These are phyloP conservation scores for Yamadazyma conglobata DNA, from an alignment of 1,139 yeast genomes.

Conservation along the genomic window DNA sequence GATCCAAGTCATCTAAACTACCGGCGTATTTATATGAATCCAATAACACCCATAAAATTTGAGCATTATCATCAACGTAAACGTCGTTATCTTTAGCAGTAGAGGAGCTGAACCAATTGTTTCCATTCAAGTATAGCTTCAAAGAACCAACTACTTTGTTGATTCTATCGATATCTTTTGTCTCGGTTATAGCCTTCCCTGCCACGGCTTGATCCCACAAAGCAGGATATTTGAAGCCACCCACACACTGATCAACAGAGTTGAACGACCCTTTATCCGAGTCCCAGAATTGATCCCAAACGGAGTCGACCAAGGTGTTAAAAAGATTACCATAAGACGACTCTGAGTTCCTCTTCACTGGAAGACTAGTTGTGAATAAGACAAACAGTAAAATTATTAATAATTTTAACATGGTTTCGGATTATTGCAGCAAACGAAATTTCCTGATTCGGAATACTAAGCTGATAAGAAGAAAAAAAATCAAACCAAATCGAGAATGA, in stretches of 20 bases:
- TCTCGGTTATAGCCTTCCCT: constrained; percentile 17
- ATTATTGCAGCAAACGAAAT: neutral
- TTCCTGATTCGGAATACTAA: neutral
- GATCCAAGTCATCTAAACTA: constrained; percentile 13
- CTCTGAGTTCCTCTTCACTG: neutral
- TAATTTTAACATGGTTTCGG: neutral
- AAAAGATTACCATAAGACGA: neutral
- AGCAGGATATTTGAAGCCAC: constrained; percentile 15
- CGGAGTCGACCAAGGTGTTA: constrained; percentile 3
- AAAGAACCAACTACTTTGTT: constrained; percentile 10
- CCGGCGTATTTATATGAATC: constrained; percentile 22
- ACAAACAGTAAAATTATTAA: too few relatives aligned
- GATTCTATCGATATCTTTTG: constrained; percentile 13
- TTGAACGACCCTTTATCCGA: constrained; percentile 11
- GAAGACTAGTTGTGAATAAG: too few relatives aligned
- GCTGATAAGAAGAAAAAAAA: neutral
- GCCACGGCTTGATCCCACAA: constrained; percentile 28
- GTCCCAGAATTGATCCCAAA: constrained; percentile 18
- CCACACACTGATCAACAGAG: constrained; percentile 12
- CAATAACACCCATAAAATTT: constrained; percentile 29
- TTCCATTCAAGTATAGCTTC: constrained; percentile 13
- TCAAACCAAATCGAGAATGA: too few relatives aligned
- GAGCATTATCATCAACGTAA: constrained; percentile 35
- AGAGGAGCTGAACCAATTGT: constrained; percentile 26
- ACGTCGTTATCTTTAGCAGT: constrained; percentile 26